Evolutionary conservation across 805 yeast genomes (phyloP).

Genomic region (Blastobotrys chiropterorum): DNA sequence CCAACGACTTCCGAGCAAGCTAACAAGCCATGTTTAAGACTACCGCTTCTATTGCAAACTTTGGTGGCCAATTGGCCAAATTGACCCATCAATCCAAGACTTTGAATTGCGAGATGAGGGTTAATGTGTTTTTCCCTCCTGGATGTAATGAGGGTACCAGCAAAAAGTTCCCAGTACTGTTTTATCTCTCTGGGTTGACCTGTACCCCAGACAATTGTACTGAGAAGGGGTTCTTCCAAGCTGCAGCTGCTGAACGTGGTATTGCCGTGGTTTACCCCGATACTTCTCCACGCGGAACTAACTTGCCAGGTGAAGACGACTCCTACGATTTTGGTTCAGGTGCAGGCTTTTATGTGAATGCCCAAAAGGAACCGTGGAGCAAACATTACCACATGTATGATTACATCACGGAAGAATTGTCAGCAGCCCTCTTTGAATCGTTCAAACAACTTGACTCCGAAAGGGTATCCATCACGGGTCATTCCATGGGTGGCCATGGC

Average conservation of each 20-base stretch:
- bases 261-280: conserved; percentile 92
- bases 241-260: conserved; percentile 72
- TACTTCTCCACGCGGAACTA: conserved; percentile 89
- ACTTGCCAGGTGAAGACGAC: conserved; percentile 72
- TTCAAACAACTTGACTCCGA: conserved; percentile 44
- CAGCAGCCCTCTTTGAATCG: conserved; percentile 40
- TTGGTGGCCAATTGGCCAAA: conserved; percentile 73
- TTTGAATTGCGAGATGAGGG: conserved; percentile 70
- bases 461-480: conserved; percentile 80
- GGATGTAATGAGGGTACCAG: conserved; percentile 30
- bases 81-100: conserved; percentile 62
- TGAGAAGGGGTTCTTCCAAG: conserved; percentile 86
- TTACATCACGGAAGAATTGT: conserved; percentile 72
- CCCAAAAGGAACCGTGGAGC: conserved; percentile 66
- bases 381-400: conserved; percentile 79
- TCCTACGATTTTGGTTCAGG: conserved; percentile 89
- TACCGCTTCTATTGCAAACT: conserved; percentile 49
- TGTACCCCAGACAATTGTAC: conserved; percentile 91
- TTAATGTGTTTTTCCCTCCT: conserved; percentile 77
- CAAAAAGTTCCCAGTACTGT: conserved; percentile 57
- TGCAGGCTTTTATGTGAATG: conserved; percentile 91
- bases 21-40: conserved; percentile 38
- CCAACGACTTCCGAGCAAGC: too few species aligned
- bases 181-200: conserved; percentile 83
- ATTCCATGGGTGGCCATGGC: conserved; percentile 98